phyloP scores from a whole-genome alignment of 2,329 filamentous ascomycete genomes.

The Exophiala sp. region DNA sequence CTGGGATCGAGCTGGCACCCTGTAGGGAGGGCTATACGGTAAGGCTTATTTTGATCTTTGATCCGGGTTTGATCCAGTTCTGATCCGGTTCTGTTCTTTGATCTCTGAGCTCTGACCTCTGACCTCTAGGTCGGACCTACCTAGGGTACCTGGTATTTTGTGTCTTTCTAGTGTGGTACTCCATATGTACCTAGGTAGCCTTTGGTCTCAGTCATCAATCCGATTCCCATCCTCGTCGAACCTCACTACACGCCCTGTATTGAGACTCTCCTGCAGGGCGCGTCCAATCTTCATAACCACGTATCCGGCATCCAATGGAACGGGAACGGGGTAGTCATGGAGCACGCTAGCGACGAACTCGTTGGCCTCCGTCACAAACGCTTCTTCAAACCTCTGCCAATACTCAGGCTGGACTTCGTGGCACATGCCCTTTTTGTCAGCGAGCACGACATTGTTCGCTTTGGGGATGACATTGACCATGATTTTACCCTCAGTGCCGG shows the following conservation, averaged over 20 bases:
- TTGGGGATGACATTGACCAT: constrained; percentile 27
- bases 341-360: constrained; percentile 37
- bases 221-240: constrained; percentile 34
- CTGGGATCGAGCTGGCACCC: no score
- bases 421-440: constrained; percentile 33
- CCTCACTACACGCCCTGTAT: constrained; percentile 21
- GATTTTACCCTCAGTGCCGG: constrained; percentile 34
- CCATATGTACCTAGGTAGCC: no score
- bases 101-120: no score
- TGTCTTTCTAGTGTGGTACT: no score
- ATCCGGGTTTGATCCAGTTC: no score
- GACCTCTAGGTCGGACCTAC: no score
- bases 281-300: constrained; percentile 37
- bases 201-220: not conserved
- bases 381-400: constrained; percentile 38
- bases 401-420: constrained; percentile 36
- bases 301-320: constrained; percentile 33
- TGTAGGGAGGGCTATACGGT: no score
- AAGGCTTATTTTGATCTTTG: no score
- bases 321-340: constrained; percentile 35
- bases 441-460: constrained; percentile 33
- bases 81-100: not conserved
- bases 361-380: constrained; percentile 38
- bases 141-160: no score
- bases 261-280: constrained; percentile 27